Evolutionary conservation across 495 filamentous ascomycete species (phyloP).

Genomic region (Neurospora sp.): DNA sequence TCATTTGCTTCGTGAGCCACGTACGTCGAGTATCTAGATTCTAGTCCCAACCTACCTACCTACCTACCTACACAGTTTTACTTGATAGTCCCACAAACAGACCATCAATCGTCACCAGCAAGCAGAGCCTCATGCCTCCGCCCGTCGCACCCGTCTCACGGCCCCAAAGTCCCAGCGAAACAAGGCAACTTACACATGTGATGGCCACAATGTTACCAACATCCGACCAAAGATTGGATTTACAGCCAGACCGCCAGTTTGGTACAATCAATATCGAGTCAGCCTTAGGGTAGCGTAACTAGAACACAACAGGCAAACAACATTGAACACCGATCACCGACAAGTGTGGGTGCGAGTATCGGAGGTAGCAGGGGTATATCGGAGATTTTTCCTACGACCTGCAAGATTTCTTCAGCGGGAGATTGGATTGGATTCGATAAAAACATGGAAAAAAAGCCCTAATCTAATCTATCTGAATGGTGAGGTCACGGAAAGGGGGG

Average conservation of each 20-base stretch:
- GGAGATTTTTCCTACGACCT: background rate
- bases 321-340: background rate
- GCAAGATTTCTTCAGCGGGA: background rate
- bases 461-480: background rate
- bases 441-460: background rate
- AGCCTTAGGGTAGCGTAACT: background rate
- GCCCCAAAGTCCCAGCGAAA: background rate
- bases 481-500: background rate
- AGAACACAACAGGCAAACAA: background rate
- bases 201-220: background rate
- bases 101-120: background rate
- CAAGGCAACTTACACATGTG: background rate
- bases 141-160: background rate
- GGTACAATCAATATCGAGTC: background rate
- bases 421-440: background rate
- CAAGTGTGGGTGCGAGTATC: background rate
- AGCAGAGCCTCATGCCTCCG: background rate
- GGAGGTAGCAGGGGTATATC: background rate
- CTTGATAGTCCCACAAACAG: background rate
- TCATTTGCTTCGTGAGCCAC: background rate
- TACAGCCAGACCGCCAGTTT: background rate
- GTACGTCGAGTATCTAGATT: background rate
- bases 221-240: background rate
- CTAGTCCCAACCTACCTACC: background rate
- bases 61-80: background rate